These are phyloP conservation scores for Ustilago sp. DNA, from an alignment of 1,284 basidiomycete genomes.

Conservation along the genomic window DNA sequence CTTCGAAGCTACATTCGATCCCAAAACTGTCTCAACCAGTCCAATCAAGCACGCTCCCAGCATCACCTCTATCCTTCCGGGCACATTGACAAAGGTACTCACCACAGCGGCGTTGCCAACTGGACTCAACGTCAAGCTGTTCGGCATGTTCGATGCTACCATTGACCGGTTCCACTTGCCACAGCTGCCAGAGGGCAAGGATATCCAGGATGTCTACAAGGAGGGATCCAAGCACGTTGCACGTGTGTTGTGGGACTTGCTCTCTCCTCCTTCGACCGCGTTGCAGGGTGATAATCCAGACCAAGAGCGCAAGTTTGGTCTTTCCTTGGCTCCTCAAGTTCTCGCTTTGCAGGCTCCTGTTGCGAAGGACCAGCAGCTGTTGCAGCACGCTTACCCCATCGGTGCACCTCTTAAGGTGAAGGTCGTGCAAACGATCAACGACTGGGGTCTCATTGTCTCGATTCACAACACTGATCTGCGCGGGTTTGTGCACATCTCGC, in stretches of 20 bases:
- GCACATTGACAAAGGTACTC: slow-evolving; percentile 84
- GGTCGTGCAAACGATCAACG: slow-evolving; percentile 55
- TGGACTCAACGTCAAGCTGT: slow-evolving; percentile 88
- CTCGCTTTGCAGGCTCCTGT: slow-evolving; percentile 51
- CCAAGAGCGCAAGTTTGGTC: slow-evolving; percentile 61
- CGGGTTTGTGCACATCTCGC: slow-evolving; percentile 77
- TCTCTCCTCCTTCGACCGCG: slow-evolving; percentile 35
- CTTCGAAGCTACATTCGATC: slow-evolving; percentile 65
- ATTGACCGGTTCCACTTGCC: slow-evolving; percentile 85
- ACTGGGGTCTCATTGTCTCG: slow-evolving; percentile 64
- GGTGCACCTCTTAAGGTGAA: slow-evolving; percentile 55
- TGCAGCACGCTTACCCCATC: slow-evolving; percentile 60
- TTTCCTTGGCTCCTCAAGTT: slow-evolving; percentile 61
- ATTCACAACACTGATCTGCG: slow-evolving; percentile 50
- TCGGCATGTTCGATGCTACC: slow-evolving; percentile 93
- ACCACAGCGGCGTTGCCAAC: slow-evolving; percentile 82
- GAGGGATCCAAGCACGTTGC: slow-evolving; percentile 80
- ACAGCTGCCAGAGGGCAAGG: slow-evolving; percentile 59
- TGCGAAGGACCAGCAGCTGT: slow-evolving; percentile 31
- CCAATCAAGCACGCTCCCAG: slow-evolving; percentile 60
- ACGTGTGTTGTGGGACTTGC: slow-evolving; percentile 79
- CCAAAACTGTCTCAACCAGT: slow-evolving; percentile 55
- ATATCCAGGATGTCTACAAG: slow-evolving; percentile 71
- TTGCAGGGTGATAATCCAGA: slow-evolving; percentile 48
- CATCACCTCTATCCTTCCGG: slow-evolving; percentile 86